Conservation (phyloP, 495 filamentous ascomycete species). For the Wilcoxina mikolae region DNA sequence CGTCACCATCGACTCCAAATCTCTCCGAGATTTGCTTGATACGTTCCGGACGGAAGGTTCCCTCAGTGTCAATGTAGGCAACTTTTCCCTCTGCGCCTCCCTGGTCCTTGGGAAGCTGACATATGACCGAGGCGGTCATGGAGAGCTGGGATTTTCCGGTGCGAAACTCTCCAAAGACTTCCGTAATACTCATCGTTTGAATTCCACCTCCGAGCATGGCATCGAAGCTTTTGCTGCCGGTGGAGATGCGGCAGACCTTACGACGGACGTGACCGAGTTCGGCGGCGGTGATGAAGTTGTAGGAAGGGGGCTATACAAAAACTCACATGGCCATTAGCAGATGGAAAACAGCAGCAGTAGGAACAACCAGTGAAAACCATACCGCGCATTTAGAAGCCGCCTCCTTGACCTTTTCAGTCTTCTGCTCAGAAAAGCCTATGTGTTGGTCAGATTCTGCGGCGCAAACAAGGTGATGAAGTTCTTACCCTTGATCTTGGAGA, state of each 20-base stretch:
- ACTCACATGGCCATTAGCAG: too few relatives aligned
- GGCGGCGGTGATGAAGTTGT: constrained; percentile 62
- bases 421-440: constrained; percentile 52
- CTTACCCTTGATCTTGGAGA: constrained; percentile 57
- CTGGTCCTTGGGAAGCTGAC: constrained; percentile 44
- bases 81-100: constrained; percentile 67
- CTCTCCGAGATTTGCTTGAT: constrained; percentile 57
- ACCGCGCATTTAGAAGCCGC: constrained; percentile 58
- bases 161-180: constrained; percentile 62
- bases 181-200: constrained; percentile 67
- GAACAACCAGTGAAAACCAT: too few relatives aligned
- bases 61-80: constrained; percentile 69
- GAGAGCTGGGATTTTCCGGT: constrained; percentile 56
- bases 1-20: constrained; percentile 52
- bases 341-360: too few relatives aligned
- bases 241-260: constrained; percentile 53
- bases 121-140: constrained; percentile 55
- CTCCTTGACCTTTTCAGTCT: constrained; percentile 72
- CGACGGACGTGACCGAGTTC: constrained; percentile 57
- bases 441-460: background rate
- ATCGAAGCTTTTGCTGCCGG: constrained; percentile 64
- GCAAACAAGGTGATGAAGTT: background rate
- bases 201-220: constrained; percentile 60
- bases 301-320: constrained; percentile 50
- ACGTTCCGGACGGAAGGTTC: constrained; percentile 60